Evolutionary conservation across 2,329 filamentous ascomycete genomes (phyloP).

Genomic region (Aspergillus novofumigatus): DNA sequence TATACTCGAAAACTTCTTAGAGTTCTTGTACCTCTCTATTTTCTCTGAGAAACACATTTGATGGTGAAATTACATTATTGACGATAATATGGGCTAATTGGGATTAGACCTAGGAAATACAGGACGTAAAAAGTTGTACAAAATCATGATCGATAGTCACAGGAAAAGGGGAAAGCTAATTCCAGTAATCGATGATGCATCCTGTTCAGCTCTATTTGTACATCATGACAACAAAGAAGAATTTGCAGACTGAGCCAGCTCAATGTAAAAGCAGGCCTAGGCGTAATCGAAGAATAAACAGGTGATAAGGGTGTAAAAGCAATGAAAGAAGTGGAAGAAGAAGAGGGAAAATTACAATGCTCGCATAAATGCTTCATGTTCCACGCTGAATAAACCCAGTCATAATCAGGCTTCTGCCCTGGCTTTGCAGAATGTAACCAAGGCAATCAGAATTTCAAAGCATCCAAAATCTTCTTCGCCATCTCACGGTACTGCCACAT

Average conservation of each 20-base stretch:
- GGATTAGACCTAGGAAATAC: constrained; percentile 1
- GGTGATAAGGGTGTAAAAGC: constrained; percentile 1
- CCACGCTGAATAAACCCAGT: constrained; percentile 19
- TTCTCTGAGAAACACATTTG: not conserved
- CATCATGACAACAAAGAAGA: constrained; percentile 22
- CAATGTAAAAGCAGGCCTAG: constrained; percentile 16
- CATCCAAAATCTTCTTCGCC: constrained; percentile 90
- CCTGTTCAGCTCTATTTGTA: constrained; percentile 24
- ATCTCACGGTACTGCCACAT: constrained; percentile 99
- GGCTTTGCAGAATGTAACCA: constrained; percentile 4
- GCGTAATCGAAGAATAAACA: constrained; percentile 8
- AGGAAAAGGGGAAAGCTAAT: constrained; percentile 5
- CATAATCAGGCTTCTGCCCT: constrained; percentile 14
- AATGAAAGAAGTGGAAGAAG: constrained; percentile 7
- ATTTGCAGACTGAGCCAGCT: constrained; percentile 18
- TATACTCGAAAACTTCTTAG: not conserved
- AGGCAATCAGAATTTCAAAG: constrained; percentile 65
- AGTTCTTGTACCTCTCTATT: not conserved
- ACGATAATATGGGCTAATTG: not conserved
- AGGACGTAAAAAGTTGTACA: constrained; percentile 10
- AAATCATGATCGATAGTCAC: constrained; percentile 9
- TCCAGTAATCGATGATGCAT: constrained; percentile 10
- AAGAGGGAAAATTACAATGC: constrained; percentile 12
- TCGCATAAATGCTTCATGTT: constrained; percentile 21
- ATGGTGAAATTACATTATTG: not conserved